These are phyloP conservation scores for Metschnikowia continentalis DNA, from an alignment of 805 yeast species.

Conservation along the genomic window DNA sequence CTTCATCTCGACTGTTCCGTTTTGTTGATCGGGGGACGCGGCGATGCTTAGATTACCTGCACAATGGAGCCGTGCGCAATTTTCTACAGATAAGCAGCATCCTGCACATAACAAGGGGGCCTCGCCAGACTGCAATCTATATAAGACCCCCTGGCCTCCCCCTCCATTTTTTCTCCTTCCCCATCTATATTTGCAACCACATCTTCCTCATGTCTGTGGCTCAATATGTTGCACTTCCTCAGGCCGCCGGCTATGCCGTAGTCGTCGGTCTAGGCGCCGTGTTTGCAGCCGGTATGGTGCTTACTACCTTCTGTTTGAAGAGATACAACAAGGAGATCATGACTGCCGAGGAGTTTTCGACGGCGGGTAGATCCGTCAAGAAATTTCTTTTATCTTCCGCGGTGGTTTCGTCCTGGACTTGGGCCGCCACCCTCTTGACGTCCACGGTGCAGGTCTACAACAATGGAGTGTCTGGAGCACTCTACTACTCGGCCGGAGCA, in stretches of 20 bases:
- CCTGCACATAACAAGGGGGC: no score
- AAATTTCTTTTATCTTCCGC: slow-evolving; percentile 85
- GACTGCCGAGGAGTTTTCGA: slow-evolving; percentile 90
- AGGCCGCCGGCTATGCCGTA: slow-evolving; percentile 84
- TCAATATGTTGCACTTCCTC: slow-evolving; percentile 44
- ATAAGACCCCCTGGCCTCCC: no score
- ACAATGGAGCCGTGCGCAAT: no score
- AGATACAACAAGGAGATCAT: slow-evolving; percentile 82
- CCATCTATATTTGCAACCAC: no score
- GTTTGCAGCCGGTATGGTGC: slow-evolving; percentile 75
- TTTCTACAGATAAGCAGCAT: no score
- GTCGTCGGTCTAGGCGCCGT: slow-evolving; percentile 84
- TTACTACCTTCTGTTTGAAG: slow-evolving; percentile 62
- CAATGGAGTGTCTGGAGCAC: slow-evolving; percentile 75
- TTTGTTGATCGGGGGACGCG: no score
- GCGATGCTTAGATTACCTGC: no score
- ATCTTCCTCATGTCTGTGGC: slow-evolving; percentile 15
- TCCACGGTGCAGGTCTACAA: slow-evolving; percentile 75
- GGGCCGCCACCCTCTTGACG: slow-evolving; percentile 48
- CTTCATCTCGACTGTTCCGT: no score
- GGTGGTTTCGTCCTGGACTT: slow-evolving; percentile 90
- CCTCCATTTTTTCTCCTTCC: no score
- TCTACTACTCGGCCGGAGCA: slow-evolving; percentile 88
- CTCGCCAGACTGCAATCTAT: no score
- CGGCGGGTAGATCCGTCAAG: slow-evolving; percentile 87